These are phyloP conservation scores for Casuarina equisetifolia DNA, from an alignment of 306 rosid genomes.

Conservation along the genomic window DNA sequence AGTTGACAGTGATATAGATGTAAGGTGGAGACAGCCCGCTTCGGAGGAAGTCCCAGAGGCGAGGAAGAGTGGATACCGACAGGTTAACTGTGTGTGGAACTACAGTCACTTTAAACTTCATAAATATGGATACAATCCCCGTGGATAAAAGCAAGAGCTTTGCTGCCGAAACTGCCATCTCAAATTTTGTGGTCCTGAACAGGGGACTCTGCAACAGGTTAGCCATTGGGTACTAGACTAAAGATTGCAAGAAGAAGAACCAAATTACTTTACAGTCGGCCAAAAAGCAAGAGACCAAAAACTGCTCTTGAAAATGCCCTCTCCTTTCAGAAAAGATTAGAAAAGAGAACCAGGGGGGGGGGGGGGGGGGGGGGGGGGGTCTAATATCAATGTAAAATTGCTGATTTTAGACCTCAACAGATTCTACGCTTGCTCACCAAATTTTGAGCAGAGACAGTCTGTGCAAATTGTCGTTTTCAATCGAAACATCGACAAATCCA, in stretches of 20 bases:
- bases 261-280: not conserved
- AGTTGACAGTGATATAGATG: conserved; percentile 60
- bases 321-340: not conserved
- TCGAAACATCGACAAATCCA: not conserved
- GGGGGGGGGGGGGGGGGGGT: not conserved
- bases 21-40: conserved; percentile 57
- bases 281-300: not conserved
- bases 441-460: not conserved
- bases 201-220: conserved; percentile 46
- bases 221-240: conserved; percentile 23
- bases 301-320: too few species aligned
- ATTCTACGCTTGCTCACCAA: not conserved
- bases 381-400: not conserved
- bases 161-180: conserved; percentile 51
- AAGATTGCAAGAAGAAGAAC: not conserved
- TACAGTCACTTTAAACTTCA: conserved; percentile 58
- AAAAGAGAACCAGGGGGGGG: not conserved
- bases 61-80: conserved; percentile 57
- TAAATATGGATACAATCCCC: conserved; percentile 51
- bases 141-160: conserved; percentile 50
- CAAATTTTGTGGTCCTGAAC: conserved; percentile 41
- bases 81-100: conserved; percentile 52
- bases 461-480: too few species aligned
- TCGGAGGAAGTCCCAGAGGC: conserved; percentile 50
- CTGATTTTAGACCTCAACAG: not conserved